Evolutionary conservation across 2,329 filamentous ascomycete genomes (phyloP).

Genomic region (Fusarium kyushuense): DNA sequence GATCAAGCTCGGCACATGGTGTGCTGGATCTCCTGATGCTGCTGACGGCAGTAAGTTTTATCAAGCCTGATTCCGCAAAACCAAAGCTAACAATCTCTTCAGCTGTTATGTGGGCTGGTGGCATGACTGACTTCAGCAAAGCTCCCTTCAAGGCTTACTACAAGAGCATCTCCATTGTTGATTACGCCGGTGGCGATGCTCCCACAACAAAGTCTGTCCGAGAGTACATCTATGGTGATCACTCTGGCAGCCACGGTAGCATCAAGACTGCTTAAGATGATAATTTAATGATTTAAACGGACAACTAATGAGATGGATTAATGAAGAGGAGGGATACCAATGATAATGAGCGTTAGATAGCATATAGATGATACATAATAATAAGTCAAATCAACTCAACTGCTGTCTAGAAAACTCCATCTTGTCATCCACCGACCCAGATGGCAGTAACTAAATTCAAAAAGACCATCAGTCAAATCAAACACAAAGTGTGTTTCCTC

Average conservation of each 20-base stretch:
- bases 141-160: slow-evolving; percentile 60
- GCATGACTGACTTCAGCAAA: slow-evolving; percentile 60
- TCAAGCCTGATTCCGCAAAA: neutral
- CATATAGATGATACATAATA: slow-evolving; percentile 11
- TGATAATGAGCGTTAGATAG: slow-evolving; percentile 13
- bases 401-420: neutral
- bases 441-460: too few relatives aligned
- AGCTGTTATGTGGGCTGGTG: slow-evolving; percentile 75
- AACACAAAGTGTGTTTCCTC: neutral
- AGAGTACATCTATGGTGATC: slow-evolving; percentile 58
- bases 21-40: slow-evolving; percentile 68
- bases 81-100: neutral
- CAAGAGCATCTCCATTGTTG: slow-evolving; percentile 59
- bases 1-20: slow-evolving; percentile 76
- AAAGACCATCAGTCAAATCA: neutral
- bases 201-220: slow-evolving; percentile 51
- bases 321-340: slow-evolving; percentile 27
- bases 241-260: slow-evolving; percentile 57
- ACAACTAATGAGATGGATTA: slow-evolving; percentile 20
- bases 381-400: neutral
- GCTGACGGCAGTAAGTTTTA: slow-evolving; percentile 66
- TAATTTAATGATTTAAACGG: neutral
- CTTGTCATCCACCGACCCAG: too few relatives aligned
- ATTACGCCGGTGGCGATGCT: slow-evolving; percentile 57
- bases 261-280: slow-evolving; percentile 49